Percentiles rank a stretch among this genome's conserved stretches.
phyloP scores from a whole-genome alignment of 805 yeast species.

The Suhomyces pyralidae region DNA sequence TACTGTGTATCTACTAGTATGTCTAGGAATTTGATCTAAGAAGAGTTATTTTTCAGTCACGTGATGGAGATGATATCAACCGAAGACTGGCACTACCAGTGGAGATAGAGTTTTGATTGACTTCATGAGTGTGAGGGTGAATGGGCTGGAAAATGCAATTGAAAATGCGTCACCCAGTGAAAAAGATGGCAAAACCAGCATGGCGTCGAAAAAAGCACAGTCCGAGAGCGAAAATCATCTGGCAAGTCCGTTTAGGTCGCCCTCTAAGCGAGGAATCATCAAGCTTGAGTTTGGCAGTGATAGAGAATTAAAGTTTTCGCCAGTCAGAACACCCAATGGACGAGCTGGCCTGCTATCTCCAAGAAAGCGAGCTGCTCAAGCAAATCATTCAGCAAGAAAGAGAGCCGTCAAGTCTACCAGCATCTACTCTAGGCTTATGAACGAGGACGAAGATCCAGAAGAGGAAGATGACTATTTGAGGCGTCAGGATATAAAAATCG shows the following conservation, averaged over 20 bases:
- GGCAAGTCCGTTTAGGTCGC: slow-evolving; percentile 21
- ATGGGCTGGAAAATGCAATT: neutral
- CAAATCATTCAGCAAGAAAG: slow-evolving; percentile 49
- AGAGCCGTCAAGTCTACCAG: slow-evolving; percentile 38
- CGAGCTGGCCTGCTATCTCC: slow-evolving; percentile 49
- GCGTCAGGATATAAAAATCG: slow-evolving; percentile 42
- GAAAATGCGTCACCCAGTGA: slow-evolving; percentile 4
- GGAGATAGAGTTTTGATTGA: neutral
- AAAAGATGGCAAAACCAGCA: neutral
- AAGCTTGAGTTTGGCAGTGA: slow-evolving; percentile 14
- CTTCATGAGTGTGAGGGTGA: neutral
- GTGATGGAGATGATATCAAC: neutral
- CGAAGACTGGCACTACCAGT: neutral
- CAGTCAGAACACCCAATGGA: slow-evolving; percentile 40
- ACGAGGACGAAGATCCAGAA: slow-evolving; percentile 30
- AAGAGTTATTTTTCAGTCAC: neutral
- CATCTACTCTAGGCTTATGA: slow-evolving; percentile 28
- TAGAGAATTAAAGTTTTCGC: slow-evolving; percentile 15
- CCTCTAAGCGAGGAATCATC: slow-evolving; percentile 34
- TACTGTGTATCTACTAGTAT: neutral
- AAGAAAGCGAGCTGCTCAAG: slow-evolving; percentile 30
- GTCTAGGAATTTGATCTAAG: neutral
- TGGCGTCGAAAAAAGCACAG: no score
- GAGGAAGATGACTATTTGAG: slow-evolving; percentile 28
- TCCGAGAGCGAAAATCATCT: neutral